These are phyloP conservation scores for Fistulinella prunicolor DNA, from an alignment of 768 basidiomycete species.

Conservation along the genomic window DNA sequence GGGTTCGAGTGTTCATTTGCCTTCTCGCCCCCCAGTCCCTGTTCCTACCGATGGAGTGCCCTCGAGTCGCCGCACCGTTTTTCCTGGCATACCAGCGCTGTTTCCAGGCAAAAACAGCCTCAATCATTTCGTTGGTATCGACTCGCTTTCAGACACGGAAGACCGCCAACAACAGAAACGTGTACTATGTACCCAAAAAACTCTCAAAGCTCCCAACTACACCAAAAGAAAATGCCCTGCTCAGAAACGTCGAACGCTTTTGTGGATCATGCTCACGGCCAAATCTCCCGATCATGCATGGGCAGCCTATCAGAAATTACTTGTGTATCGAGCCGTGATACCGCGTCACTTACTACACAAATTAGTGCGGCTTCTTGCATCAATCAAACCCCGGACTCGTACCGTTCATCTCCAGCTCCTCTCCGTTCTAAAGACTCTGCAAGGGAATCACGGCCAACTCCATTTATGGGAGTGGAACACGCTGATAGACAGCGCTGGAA, in stretches of 20 bases:
- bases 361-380: constrained; percentile 57
- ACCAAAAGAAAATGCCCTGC: constrained; percentile 18
- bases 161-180: not conserved
- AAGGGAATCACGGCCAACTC: constrained; percentile 50
- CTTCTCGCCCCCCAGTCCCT: not conserved
- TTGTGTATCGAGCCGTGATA: constrained; percentile 24
- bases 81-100: not conserved
- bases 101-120: constrained; percentile 1
- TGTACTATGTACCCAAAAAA: not conserved
- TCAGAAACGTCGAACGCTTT: constrained; percentile 22
- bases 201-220: not conserved
- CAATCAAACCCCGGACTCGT: constrained; percentile 54
- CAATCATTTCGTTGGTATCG: constrained; percentile 6
- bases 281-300: constrained; percentile 37
- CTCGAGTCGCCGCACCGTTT: not conserved
- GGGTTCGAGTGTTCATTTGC: not conserved
- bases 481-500: constrained; percentile 64
- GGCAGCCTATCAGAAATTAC: constrained; percentile 41
- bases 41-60: constrained; percentile 2
- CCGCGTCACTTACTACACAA: constrained; percentile 52
- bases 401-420: constrained; percentile 60
- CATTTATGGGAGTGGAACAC: constrained; percentile 75
- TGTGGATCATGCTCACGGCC: constrained; percentile 34
- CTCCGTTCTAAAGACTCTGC: constrained; percentile 61
- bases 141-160: constrained; percentile 7